Evolutionary conservation across 83 land plant species (phyloP).

Genomic region (Thuja plicata): DNA sequence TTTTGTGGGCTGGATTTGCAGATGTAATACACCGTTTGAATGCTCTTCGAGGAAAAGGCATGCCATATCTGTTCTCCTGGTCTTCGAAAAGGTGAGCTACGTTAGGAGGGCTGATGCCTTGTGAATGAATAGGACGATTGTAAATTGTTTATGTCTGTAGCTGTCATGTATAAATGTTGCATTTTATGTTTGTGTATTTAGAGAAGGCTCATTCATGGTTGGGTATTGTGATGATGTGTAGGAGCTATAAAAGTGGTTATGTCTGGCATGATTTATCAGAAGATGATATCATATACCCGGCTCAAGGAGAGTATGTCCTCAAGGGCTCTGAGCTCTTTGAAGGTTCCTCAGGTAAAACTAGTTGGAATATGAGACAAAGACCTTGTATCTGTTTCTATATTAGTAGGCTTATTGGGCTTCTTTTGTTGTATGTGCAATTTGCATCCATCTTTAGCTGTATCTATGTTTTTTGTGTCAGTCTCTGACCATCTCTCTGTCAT

Average conservation of each 20-base stretch:
- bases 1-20: conserved; percentile 18
- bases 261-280: conserved; percentile 72
- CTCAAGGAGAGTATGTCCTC: conserved; percentile 64
- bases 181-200: background rate
- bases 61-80: conserved; percentile 50
- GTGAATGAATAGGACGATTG: too few relatives aligned
- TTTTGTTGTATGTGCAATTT: background rate
- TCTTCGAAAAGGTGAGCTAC: too few relatives aligned
- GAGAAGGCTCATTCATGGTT: background rate
- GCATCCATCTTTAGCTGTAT: background rate
- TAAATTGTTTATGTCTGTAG: background rate
- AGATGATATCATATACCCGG: conserved; percentile 57
- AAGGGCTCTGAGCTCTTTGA: conserved; percentile 74
- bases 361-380: too few relatives aligned
- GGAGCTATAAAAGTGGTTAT: conserved; percentile 69
- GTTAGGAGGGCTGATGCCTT: too few relatives aligned
- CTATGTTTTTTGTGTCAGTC: background rate
- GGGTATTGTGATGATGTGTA: conserved; percentile 16
- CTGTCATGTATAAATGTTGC: background rate
- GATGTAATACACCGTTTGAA: conserved; percentile 33
- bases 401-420: background rate
- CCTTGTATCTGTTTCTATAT: too few relatives aligned
- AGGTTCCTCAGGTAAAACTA: conserved; percentile 12
- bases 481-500: background rate
- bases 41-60: conserved; percentile 65